Percentiles rank a stretch among this genome's conserved stretches.
phyloP scores from a whole-genome alignment of 495 filamentous ascomycete genomes.

The Emericellopsis terricola region DNA sequence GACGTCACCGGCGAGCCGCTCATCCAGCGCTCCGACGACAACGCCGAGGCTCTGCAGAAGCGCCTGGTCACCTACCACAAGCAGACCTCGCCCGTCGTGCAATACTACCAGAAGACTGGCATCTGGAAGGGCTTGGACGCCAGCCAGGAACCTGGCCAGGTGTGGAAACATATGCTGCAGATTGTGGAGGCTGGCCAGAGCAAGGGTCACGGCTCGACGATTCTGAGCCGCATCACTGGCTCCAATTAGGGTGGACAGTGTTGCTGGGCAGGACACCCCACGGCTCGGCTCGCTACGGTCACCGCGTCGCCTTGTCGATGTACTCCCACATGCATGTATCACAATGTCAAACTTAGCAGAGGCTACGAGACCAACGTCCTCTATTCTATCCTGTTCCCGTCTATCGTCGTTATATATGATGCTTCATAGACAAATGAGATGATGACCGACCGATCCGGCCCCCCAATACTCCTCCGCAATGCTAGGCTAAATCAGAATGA shows the following conservation, averaged over 20 bases:
- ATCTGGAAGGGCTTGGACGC: slow-evolving; percentile 96
- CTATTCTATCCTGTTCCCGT: too few species aligned
- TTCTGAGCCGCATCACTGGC: slow-evolving; percentile 29
- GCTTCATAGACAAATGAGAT: too few species aligned
- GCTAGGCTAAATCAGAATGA: too few species aligned
- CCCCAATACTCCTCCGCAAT: too few species aligned
- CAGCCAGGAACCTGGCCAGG: slow-evolving; percentile 85
- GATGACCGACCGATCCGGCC: too few species aligned
- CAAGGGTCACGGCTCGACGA: slow-evolving; percentile 25
- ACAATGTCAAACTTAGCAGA: too few species aligned
- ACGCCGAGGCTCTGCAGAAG: slow-evolving; percentile 94
- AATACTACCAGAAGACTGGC: slow-evolving; percentile 90
- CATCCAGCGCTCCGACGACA: slow-evolving; percentile 93
- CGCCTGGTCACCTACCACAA: slow-evolving; percentile 82
- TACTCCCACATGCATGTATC: too few species aligned
- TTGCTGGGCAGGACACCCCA: too few species aligned
- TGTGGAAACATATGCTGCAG: slow-evolving; percentile 81
- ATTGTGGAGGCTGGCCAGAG: slow-evolving; percentile 50
- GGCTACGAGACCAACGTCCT: too few species aligned
- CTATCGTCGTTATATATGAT: too few species aligned
- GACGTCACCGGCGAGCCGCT: slow-evolving; percentile 93
- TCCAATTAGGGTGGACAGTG: slow-evolving; percentile 11
- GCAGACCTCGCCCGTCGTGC: slow-evolving; percentile 82
- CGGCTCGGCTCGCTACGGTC: too few species aligned
- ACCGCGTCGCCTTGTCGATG: too few species aligned